These are phyloP conservation scores for Beta vulgaris DNA, from an alignment of 148 eudicot genomes.

Conservation along the genomic window DNA sequence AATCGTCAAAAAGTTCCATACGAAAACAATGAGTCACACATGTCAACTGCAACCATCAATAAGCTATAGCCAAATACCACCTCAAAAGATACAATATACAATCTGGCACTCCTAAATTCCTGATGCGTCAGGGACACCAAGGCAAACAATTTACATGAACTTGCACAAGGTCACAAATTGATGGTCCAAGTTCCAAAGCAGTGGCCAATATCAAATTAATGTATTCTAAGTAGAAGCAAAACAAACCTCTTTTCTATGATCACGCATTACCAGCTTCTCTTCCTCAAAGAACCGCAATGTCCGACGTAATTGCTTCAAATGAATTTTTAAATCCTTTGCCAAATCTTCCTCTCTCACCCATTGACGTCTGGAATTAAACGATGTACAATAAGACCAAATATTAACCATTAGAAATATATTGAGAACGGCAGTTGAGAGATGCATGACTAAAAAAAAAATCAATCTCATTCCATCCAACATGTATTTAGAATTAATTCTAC, in stretches of 20 bases:
- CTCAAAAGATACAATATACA: too few relatives aligned
- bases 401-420: not conserved
- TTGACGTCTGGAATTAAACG: conserved; percentile 53
- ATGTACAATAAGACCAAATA: conserved; percentile 2
- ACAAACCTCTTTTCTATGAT: conserved; percentile 89
- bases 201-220: not conserved
- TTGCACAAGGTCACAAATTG: not conserved
- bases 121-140: too few relatives aligned
- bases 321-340: conserved; percentile 92
- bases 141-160: not conserved
- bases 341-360: conserved; percentile 98
- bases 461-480: not conserved
- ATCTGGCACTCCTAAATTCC: too few relatives aligned
- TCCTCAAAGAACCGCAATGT: conserved; percentile 94
- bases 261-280: conserved; percentile 87
- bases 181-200: conserved; percentile 12
- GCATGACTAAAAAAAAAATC: not conserved
- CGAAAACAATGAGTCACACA: not conserved
- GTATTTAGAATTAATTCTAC: not conserved
- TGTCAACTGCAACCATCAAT: not conserved
- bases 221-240: conserved; percentile 5
- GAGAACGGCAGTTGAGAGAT: not conserved
- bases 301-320: conserved; percentile 88
- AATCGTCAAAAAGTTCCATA: not conserved
- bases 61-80: not conserved